Base-by-base conservation (phyloP, 257 asterid genomes). In the Jacaranda copaia region DNA sequence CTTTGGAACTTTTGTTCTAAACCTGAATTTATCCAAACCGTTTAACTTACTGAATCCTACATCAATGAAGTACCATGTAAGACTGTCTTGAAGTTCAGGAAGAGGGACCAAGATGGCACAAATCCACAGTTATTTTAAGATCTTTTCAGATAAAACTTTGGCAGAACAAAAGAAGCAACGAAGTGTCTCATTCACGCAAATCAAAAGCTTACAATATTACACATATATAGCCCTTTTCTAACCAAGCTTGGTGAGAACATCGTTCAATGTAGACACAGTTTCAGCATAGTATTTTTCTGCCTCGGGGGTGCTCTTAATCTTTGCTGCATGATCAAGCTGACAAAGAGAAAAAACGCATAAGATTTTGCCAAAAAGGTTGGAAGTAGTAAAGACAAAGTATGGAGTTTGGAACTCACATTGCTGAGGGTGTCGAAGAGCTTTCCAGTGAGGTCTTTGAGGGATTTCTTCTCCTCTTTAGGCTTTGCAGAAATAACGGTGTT, bases 281-380 rank as follows among this genome's bases (percentile, higher is more conserved):
- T 87, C 88, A 19, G 94, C 93, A 51, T 95, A 95, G 85, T 74
- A 91, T 87, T 93, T 95, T 73, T 93, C 94, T 18, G 99, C 97
- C 57, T 90, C 81, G 8, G 85, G 3, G 32, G 71, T 32, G 90
- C 93, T 90, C 96, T 95, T 95, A 68, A 69, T 89, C 92, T 93
- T 93, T 12, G 97, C 97, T 16, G 98, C 98, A 74, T 93, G 36
- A 79, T 95, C 99, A 85, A 93, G 78, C 98, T 95, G 93, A 75
- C 77, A 58, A 72, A 72, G 25, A 20, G 51, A 71, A 52, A 14
- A 15, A 10, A 48, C 9, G 70, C 45, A 49, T 5, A 70, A 25
- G 13, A 38, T 42, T 39, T 42, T 42, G 8, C 8, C 1, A 42
- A 42, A 4, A 42, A 42, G 6, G 8, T 5, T 5, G 14, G 1